Percentiles rank a stretch among this genome's conserved stretches.
These are phyloP conservation scores for Fusarium sp. DNA, from an alignment of 2,329 filamentous ascomycete species.

Conservation along the genomic window DNA sequence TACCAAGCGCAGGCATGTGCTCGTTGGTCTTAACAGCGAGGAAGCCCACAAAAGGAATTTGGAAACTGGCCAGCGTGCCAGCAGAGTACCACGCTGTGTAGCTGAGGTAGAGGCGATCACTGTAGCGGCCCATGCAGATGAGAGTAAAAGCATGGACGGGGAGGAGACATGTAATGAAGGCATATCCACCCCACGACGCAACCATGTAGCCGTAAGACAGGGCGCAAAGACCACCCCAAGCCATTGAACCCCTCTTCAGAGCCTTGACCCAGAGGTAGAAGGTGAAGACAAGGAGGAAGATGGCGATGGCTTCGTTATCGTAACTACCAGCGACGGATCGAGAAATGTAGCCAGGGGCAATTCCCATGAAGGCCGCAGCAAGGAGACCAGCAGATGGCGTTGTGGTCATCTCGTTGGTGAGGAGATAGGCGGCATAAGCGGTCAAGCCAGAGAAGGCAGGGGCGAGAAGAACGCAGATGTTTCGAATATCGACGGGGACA, in stretches of 20 bases:
- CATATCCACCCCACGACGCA: conserved; percentile 98
- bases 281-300: conserved; percentile 97
- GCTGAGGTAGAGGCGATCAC: conserved; percentile 91
- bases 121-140: conserved; percentile 97
- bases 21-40: conserved; percentile 96
- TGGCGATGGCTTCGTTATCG: conserved; percentile 99
- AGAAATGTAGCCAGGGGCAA: conserved; percentile 96
- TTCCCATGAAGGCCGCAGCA: conserved; percentile 96
- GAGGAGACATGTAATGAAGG: conserved; percentile 98
- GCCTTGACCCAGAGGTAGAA: conserved; percentile 99
- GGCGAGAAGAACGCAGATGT: conserved; percentile 96
- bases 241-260: conserved; percentile 93
- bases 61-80: conserved; percentile 97
- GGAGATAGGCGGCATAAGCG: conserved; percentile 90
- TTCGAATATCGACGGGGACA: conserved; percentile 96
- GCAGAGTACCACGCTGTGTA: conserved; percentile 99
- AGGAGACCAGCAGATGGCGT: conserved; percentile 94
- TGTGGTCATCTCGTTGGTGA: conserved; percentile 97
- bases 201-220: conserved; percentile 99
- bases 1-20: conserved; percentile 96
- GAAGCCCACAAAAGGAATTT: conserved; percentile 99
- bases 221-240: conserved; percentile 94
- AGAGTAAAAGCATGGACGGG: conserved; percentile 94
- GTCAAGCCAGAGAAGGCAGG: conserved; percentile 95
- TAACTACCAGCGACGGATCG: conserved; percentile 98